Percentiles rank a stretch among this genome's conserved stretches.
phyloP scores from a whole-genome alignment of 305 asterid genomes.

The Coffea humblotiana region DNA sequence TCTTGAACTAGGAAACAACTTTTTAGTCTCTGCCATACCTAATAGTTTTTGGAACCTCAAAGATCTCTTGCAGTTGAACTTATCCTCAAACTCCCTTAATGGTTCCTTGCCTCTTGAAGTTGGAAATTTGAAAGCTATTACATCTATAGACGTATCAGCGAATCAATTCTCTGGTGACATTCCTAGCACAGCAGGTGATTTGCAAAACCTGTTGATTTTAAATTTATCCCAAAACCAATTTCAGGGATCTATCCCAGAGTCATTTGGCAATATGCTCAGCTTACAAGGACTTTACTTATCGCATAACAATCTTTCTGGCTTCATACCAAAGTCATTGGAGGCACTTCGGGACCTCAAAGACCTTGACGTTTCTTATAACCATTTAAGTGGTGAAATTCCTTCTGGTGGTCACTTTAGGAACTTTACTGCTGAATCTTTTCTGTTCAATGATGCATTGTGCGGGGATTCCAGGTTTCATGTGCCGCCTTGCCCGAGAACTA shows the following conservation, averaged over 20 bases:
- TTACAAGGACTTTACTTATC: background rate
- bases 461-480: background rate
- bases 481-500: background rate
- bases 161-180: background rate
- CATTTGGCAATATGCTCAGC: background rate
- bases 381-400: background rate
- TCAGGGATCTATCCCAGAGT: slow-evolving; percentile 1
- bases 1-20: background rate
- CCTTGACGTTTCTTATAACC: background rate
- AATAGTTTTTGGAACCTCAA: background rate
- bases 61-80: background rate
- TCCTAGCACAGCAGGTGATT: slow-evolving; percentile 2
- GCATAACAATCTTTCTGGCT: background rate
- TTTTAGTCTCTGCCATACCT: background rate
- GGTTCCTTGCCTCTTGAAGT: background rate
- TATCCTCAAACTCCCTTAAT: background rate
- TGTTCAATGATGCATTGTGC: background rate
- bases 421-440: background rate
- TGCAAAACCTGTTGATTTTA: background rate
- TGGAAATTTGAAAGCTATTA: background rate
- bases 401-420: background rate
- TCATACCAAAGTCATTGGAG: background rate
- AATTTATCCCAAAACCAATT: background rate
- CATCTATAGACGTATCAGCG: background rate
- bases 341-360: background rate